Evolutionary conservation across 2,329 filamentous ascomycete species (phyloP).

Genomic region (Verticillium tricorpus): DNA sequence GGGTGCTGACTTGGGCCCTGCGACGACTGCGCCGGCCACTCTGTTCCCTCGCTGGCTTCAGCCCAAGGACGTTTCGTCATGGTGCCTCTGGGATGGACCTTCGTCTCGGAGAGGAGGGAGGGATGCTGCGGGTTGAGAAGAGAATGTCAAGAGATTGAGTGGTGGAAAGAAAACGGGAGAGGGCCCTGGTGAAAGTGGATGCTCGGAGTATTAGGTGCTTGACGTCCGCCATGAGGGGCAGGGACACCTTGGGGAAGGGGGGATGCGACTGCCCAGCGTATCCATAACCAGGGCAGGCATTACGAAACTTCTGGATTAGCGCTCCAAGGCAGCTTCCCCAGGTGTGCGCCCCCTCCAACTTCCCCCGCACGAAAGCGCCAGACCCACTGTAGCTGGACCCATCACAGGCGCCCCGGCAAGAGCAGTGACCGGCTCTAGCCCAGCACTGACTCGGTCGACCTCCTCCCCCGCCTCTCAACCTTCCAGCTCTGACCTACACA

Average conservation of each 20-base stretch:
- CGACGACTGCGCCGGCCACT: conserved; percentile 9
- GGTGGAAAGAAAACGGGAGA: background rate
- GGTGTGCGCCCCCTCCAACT: background rate
- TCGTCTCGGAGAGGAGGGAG: background rate
- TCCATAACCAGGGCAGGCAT: background rate
- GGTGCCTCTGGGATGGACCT: background rate
- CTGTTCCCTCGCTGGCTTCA: conserved; percentile 10
- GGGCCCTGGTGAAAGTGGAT: background rate
- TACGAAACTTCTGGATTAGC: background rate
- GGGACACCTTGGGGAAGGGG: too few species aligned
- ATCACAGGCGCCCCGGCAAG: background rate
- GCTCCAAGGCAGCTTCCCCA: background rate
- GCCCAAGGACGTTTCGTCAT: conserved; percentile 15
- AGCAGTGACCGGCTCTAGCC: background rate
- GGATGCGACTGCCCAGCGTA: too few species aligned
- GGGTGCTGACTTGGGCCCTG: background rate
- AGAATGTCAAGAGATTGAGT: background rate
- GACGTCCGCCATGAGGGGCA: background rate
- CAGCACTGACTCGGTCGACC: background rate
- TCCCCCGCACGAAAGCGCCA: background rate
- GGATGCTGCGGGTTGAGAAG: background rate
- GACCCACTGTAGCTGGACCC: background rate
- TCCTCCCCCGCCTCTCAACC: too few species aligned
- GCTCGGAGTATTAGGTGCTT: background rate
- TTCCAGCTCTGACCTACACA: background rate